Evolutionary conservation across 176 grass and related monocot genomes (phyloP), one percentile per base, ranked within the genome.

Genomic region (Carex pumila): DNA sequence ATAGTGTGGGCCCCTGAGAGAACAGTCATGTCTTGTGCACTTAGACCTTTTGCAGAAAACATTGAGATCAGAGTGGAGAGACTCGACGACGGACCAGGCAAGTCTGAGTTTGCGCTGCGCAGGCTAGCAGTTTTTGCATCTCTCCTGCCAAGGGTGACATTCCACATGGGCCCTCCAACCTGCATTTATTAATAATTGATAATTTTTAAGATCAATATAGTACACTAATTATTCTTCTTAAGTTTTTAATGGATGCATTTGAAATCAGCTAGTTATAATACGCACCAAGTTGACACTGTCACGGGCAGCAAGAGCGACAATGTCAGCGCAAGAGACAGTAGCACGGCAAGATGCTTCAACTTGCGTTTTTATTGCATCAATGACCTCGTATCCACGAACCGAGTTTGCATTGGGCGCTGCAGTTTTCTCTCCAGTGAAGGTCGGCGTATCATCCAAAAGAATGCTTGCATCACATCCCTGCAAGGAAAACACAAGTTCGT

Each of bases 1-100:
- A 97, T 6, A 0, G 91, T 87, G 90, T 97, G 94, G 49, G 88
- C 91, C 37, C 94, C 91, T 10, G 94, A 97, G 12, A 97, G 88
- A 66, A 83, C 89, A 43, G 94, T 90, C 90, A 97, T 89, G 78
- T 97, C 94, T 0, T 80, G 60, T 22, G 94, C 10, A 57, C 75
- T 74, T 0, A 97, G 79, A 8, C 82, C 86, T 81, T 97, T 90
- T 13, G 47, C 74, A 22, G 63, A 49, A 84, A 97, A 97, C 86
- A 58, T 79, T 3, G 91, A 3, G 73, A 87, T 11, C 50, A 92
- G 90, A 0, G 72, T 54, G 1, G 88, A 68, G 21, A 97, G 91
- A 88, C 79, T 87, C 21, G 89, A 85, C 9, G 39, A 79, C 0
- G 91, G 52, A 0, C 79, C 68, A 0, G 94, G 94, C 13, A 97